Evolutionary conservation across 169 alveolate genomes (phyloP).

Genomic region (Plasmodium relictum): DNA sequence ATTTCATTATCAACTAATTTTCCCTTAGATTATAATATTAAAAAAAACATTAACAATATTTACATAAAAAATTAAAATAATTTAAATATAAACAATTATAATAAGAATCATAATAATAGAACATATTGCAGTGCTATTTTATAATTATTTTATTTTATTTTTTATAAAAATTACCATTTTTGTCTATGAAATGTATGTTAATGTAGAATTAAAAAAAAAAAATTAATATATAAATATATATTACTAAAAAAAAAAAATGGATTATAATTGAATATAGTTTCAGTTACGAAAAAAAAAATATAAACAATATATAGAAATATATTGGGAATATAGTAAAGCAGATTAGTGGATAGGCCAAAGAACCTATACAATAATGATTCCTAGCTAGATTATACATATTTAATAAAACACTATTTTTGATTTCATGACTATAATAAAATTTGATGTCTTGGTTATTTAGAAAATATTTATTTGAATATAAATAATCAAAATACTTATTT

Average conservation of each 20-base stretch:
- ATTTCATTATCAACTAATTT: too few species aligned
- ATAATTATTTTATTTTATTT: too few species aligned
- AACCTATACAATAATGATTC: slow-evolving; percentile 70
- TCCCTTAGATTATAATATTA: too few species aligned
- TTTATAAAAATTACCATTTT: too few species aligned
- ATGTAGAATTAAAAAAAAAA: background rate
- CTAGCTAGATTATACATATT: slow-evolving; percentile 64
- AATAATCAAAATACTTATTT: slow-evolving; percentile 34
- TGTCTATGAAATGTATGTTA: background rate
- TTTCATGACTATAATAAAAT: slow-evolving; percentile 28
- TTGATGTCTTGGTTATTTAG: slow-evolving; percentile 53
- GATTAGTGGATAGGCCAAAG: slow-evolving; percentile 46
- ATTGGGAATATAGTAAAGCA: slow-evolving; percentile 74
- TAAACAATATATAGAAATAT: slow-evolving; percentile 42
- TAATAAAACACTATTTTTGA: slow-evolving; percentile 55
- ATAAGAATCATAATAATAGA: too few species aligned
- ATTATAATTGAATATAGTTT: too few species aligned
- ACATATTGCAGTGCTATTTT: too few species aligned
- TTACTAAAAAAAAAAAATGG: too few species aligned
- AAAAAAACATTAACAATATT: too few species aligned
- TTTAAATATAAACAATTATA: too few species aligned
- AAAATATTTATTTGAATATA: slow-evolving; percentile 58
- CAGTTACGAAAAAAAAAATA: slow-evolving; percentile 35
- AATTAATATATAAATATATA: background rate
- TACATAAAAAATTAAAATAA: too few species aligned